phyloP scores from a whole-genome alignment of 1,284 basidiomycete genomes.

The Naganishia cerealis region DNA sequence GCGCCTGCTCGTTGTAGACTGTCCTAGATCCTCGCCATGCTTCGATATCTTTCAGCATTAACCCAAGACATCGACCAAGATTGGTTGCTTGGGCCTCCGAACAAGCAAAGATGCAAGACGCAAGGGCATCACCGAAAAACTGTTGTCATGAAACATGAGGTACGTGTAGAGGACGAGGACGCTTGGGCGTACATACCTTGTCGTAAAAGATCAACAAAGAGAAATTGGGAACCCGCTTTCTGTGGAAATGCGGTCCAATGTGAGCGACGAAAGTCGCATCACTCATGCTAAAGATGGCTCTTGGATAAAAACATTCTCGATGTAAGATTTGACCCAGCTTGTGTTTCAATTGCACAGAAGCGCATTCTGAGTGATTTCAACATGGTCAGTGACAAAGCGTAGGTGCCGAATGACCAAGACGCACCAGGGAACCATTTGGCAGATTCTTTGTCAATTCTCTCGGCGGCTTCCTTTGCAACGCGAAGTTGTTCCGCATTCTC shows the following conservation, averaged over 20 bases:
- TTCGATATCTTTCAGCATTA: slow-evolving; percentile 71
- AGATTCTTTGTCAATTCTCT: slow-evolving; percentile 77
- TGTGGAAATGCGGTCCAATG: slow-evolving; percentile 83
- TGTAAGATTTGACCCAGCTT: slow-evolving; percentile 41
- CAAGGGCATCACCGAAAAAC: slow-evolving; percentile 79
- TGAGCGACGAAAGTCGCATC: slow-evolving; percentile 93
- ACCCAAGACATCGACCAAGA: slow-evolving; percentile 83
- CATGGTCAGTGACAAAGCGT: background rate
- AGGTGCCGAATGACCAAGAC: background rate
- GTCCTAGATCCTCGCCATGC: slow-evolving; percentile 73
- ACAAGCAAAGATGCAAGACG: slow-evolving; percentile 82
- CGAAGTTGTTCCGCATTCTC: slow-evolving; percentile 47
- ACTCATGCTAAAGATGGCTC: slow-evolving; percentile 87
- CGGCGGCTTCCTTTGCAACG: slow-evolving; percentile 62
- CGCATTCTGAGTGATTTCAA: slow-evolving; percentile 6
- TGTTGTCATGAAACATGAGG: slow-evolving; percentile 48
- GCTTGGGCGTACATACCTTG: slow-evolving; percentile 59
- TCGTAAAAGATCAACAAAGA: slow-evolving; percentile 83
- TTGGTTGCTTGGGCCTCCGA: slow-evolving; percentile 95
- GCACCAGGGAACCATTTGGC: slow-evolving; percentile 71
- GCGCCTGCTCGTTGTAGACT: slow-evolving; percentile 54
- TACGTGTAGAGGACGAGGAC: background rate
- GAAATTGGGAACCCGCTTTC: slow-evolving; percentile 81
- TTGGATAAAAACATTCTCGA: slow-evolving; percentile 89
- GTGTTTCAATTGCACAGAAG: slow-evolving; percentile 54